These are phyloP conservation scores for Alternaria postmessia DNA, from an alignment of 2,329 filamentous ascomycete genomes.

Conservation along the genomic window DNA sequence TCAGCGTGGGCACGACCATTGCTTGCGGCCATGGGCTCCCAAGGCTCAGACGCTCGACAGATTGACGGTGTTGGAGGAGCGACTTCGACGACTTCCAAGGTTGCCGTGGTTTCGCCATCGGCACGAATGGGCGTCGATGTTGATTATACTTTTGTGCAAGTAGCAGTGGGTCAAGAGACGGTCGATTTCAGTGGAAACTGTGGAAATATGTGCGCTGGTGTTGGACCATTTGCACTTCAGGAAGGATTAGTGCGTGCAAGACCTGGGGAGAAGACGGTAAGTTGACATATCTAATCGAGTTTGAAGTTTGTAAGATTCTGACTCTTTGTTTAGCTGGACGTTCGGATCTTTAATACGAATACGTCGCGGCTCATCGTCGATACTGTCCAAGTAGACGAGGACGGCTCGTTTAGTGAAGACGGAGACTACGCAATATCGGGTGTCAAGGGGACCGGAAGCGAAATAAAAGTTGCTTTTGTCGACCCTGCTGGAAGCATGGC, in stretches of 20 bases:
- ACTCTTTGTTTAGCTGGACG: no score
- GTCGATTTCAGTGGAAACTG: conserved; percentile 76
- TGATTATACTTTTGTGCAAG: conserved; percentile 74
- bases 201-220: conserved; percentile 73
- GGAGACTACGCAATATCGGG: no score
- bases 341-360: no score
- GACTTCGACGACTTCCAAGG: conserved; percentile 72
- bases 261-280: conserved; percentile 34
- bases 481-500: no score
- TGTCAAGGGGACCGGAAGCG: no score
- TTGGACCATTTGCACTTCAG: conserved; percentile 71
- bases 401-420: no score
- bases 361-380: no score
- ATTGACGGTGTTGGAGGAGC: conserved; percentile 76
- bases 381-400: no score
- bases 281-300: conserved; percentile 8
- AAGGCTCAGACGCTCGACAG: conserved; percentile 71
- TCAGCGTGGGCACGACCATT: conserved; percentile 54
- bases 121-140: conserved; percentile 60
- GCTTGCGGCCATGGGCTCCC: conserved; percentile 67
- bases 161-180: conserved; percentile 68
- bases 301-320: no score
- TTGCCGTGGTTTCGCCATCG: conserved; percentile 68
- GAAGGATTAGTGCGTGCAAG: conserved; percentile 55
- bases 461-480: no score